Conservation (phyloP, 176 grass and related monocot genomes). For the Bonia amplexicaulis region DNA sequence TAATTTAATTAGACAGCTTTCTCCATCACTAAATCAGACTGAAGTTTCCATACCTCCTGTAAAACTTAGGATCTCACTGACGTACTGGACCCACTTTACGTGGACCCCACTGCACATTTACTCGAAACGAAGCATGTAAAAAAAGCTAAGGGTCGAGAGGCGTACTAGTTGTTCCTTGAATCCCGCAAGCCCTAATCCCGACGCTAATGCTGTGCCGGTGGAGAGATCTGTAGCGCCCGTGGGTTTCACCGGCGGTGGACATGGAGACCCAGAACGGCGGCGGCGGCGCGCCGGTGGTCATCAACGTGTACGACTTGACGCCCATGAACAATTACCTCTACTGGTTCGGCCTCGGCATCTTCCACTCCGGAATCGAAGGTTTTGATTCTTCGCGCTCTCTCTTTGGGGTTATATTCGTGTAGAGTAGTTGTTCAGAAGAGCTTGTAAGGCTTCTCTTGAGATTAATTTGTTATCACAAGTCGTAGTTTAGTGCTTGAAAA, state of each 20-base stretch:
- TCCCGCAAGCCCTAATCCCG: background rate
- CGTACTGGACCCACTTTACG: accelerated
- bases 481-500: background rate
- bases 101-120: accelerated
- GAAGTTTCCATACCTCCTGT: background rate
- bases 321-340: conserved; percentile 74
- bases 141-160: background rate
- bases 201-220: conserved; percentile 5
- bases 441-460: background rate
- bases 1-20: background rate
- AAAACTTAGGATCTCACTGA: accelerated
- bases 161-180: background rate
- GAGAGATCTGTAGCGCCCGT: conserved; percentile 21
- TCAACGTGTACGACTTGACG: conserved; percentile 76
- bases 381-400: background rate
- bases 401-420: background rate
- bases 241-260: background rate
- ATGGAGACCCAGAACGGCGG: conserved; percentile 27
- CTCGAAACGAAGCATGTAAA: background rate
- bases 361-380: conserved; percentile 87
- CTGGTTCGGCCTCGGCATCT: conserved; percentile 65
- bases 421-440: background rate
- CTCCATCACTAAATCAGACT: background rate
- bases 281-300: conserved; percentile 32
- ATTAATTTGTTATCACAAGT: background rate